Evolutionary conservation across 495 filamentous ascomycete genomes (phyloP).

Genomic region (Aspergillus sparsus): DNA sequence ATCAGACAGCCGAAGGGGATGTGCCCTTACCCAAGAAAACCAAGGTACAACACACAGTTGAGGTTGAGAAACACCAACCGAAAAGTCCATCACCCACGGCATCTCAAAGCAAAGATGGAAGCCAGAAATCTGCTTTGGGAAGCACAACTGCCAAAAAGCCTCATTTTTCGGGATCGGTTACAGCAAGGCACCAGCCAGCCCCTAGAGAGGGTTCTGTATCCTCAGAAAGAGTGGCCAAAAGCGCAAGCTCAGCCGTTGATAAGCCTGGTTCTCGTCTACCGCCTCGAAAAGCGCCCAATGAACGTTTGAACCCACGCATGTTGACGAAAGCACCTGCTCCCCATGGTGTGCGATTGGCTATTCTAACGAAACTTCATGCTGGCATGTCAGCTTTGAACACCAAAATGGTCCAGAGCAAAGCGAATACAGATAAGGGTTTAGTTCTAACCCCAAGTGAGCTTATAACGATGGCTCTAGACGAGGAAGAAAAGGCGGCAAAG

Average conservation of each 20-base stretch:
- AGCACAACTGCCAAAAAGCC: conserved; percentile 3
- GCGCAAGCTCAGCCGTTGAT: conserved; percentile 15
- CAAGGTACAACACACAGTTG: conserved; percentile 17
- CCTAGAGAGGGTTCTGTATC: background rate
- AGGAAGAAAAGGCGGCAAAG: conserved; percentile 76
- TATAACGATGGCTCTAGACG: conserved; percentile 75
- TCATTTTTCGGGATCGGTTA: background rate
- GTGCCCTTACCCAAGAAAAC: conserved; percentile 15
- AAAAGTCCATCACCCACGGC: background rate
- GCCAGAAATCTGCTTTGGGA: background rate
- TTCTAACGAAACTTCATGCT: conserved; percentile 72
- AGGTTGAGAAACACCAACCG: background rate
- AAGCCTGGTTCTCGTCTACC: conserved; percentile 35
- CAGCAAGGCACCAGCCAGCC: background rate
- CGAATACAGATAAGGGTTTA: conserved; percentile 57
- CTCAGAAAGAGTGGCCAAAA: background rate
- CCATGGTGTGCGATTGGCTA: conserved; percentile 65
- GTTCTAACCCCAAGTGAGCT: conserved; percentile 68
- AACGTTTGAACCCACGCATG: conserved; percentile 77
- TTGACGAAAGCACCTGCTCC: conserved; percentile 68
- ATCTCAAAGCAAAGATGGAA: background rate
- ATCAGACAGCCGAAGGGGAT: background rate
- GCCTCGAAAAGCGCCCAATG: conserved; percentile 42
- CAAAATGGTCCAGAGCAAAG: conserved; percentile 49
- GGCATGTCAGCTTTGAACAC: conserved; percentile 72